Percentiles rank a stretch among this genome's conserved stretches.
These are phyloP conservation scores for Xylariaceae sp. DNA, from an alignment of 2,329 filamentous ascomycete genomes.

Conservation along the genomic window DNA sequence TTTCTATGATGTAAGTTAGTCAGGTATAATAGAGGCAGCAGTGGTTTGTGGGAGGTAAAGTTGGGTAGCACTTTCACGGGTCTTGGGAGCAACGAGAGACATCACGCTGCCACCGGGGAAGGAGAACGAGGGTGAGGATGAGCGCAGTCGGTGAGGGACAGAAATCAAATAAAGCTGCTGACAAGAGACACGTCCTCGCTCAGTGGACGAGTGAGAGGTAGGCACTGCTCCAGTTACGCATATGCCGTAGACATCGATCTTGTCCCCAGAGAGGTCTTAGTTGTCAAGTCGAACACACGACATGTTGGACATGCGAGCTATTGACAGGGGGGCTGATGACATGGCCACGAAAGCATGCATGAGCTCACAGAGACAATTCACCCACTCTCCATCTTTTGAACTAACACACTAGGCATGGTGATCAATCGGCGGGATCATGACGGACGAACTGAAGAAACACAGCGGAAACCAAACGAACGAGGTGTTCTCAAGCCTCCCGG, in stretches of 20 bases:
- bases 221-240: not conserved
- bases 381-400: slow-evolving; percentile 22
- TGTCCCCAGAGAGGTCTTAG: slow-evolving; percentile 15
- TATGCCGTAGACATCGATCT: slow-evolving; percentile 4
- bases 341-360: slow-evolving; percentile 45
- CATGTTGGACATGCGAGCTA: slow-evolving; percentile 31
- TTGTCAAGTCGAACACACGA: slow-evolving; percentile 19
- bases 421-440: slow-evolving; percentile 26
- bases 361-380: slow-evolving; percentile 32
- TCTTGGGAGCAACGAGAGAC: slow-evolving; percentile 3
- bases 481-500: slow-evolving; percentile 17
- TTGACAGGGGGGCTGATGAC: slow-evolving; percentile 32
- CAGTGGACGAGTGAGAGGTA: not conserved
- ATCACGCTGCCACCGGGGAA: too few relatives aligned
- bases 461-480: slow-evolving; percentile 23
- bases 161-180: too few relatives aligned
- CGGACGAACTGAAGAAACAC: slow-evolving; percentile 24
- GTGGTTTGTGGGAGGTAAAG: slow-evolving; percentile 19
- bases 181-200: too few relatives aligned
- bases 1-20: slow-evolving; percentile 27
- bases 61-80: slow-evolving; percentile 26
- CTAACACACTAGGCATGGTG: slow-evolving; percentile 23
- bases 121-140: too few relatives aligned
- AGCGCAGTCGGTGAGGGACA: too few relatives aligned
- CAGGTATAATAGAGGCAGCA: slow-evolving; percentile 27